phyloP scores from a whole-genome alignment of 192 early-diverging fungal species.

The Coemansia sp. region DNA sequence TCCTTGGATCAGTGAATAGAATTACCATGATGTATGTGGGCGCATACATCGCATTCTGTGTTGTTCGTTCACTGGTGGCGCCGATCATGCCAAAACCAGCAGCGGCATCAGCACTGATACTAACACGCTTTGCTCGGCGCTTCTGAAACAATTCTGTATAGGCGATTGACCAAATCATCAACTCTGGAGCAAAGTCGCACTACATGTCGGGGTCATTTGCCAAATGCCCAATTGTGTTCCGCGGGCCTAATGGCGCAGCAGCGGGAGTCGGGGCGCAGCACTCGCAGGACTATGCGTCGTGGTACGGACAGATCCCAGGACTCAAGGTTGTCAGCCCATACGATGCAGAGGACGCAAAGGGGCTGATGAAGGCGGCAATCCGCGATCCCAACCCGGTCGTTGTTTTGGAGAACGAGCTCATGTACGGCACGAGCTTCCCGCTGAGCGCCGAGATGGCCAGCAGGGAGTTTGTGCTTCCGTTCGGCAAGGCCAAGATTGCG shows the following conservation, averaged over 20 bases:
- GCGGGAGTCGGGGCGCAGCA: constrained; percentile 98
- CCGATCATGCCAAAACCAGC: no score
- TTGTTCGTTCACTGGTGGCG: no score
- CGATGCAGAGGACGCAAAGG: constrained; percentile 96
- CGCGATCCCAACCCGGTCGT: constrained; percentile 98
- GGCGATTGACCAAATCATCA: constrained; percentile 98
- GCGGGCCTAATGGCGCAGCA: constrained; percentile 97
- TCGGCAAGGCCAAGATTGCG: constrained; percentile 97
- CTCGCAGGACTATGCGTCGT: constrained; percentile 97
- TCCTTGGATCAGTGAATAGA: no score
- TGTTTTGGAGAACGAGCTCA: constrained; percentile 95
- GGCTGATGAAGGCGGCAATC: constrained; percentile 96
- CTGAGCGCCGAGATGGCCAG: constrained; percentile 73
- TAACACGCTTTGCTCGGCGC: neutral
- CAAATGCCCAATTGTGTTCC: constrained; percentile 93
- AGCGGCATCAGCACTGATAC: neutral
- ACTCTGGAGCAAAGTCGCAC: constrained; percentile 97
- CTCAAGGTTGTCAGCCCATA: constrained; percentile 96
- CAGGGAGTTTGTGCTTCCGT: constrained; percentile 82
- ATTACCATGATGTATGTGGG: no score
- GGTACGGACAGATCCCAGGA: constrained; percentile 96
- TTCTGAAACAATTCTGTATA: no score
- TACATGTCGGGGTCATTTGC: constrained; percentile 96
- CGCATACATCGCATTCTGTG: no score
- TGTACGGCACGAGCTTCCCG: constrained; percentile 91